Evolutionary conservation across 257 asterid species (phyloP).

Genomic region (Ilex asprella): DNA sequence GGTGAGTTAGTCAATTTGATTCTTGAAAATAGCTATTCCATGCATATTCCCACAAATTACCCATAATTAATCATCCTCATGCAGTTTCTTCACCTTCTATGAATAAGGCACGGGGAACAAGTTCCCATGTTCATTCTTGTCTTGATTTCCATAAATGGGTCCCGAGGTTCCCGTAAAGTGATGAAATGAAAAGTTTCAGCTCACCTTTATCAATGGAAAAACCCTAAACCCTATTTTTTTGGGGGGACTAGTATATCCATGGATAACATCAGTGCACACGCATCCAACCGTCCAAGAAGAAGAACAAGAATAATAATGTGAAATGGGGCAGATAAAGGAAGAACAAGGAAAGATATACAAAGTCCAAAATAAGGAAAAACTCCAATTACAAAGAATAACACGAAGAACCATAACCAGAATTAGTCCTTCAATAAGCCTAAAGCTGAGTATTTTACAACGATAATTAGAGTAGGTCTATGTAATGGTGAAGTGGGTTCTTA

Average conservation of each 20-base stretch:
- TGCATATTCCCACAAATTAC: not conserved
- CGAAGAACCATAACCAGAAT: not conserved
- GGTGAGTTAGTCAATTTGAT: too few relatives aligned
- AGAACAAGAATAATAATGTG: not conserved
- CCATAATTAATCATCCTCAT: conserved; percentile 1
- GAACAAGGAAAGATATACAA: not conserved
- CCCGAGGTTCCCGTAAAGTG: not conserved
- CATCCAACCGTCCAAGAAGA: conserved; percentile 9
- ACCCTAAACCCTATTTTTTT: conserved; percentile 49
- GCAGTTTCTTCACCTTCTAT: conserved; percentile 16
- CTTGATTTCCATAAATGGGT: conserved; percentile 1
- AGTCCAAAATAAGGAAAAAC: conserved; percentile 1
- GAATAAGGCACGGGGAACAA: conserved; percentile 1
- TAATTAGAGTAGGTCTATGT: conserved; percentile 7
- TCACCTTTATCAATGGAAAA: conserved; percentile 1
- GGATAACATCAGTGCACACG: conserved; percentile 6
- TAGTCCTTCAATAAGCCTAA: conserved; percentile 12
- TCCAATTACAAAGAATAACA: conserved; percentile 6
- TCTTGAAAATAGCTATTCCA: too few relatives aligned
- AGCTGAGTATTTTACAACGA: conserved; percentile 16
- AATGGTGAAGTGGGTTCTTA: conserved; percentile 32
- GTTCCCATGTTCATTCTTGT: conserved; percentile 13
- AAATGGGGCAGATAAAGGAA: not conserved
- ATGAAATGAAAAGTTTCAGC: not conserved
- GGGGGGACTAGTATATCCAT: not conserved